Evolutionary conservation across 129 eudicot species (phyloP).

Genomic region (Ambrosia artemisiifolia): DNA sequence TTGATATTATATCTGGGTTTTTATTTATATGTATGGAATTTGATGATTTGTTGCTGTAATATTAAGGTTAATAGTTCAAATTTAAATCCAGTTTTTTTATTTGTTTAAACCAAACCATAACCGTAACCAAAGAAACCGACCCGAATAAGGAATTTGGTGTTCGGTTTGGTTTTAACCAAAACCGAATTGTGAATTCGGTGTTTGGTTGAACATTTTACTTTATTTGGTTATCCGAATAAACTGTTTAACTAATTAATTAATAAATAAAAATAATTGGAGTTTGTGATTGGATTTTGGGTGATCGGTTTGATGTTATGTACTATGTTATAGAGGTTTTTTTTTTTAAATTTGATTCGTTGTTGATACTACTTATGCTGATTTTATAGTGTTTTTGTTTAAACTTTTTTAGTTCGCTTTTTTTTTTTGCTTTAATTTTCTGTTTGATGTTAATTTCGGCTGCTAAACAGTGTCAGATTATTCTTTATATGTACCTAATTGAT

Average conservation of each 20-base stretch:
- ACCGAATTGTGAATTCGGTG: too few relatives aligned
- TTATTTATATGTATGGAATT: neutral
- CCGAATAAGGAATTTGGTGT: too few relatives aligned
- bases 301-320: neutral
- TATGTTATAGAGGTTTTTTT: neutral
- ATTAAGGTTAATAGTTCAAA: neutral
- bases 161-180: too few relatives aligned
- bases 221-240: too few relatives aligned
- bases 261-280: too few relatives aligned
- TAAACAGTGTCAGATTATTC: neutral
- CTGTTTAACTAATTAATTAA: too few relatives aligned
- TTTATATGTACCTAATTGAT: neutral
- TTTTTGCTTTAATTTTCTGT: neutral
- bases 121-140: too few relatives aligned
- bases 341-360: neutral
- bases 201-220: too few relatives aligned
- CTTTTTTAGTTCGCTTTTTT: neutral
- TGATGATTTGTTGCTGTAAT: constrained; percentile 7
- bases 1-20: neutral
- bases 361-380: neutral
- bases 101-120: too few relatives aligned
- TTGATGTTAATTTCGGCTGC: neutral
- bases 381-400: too few relatives aligned
- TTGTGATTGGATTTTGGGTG: neutral
- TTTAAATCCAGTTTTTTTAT: neutral